Evolutionary conservation across 2,329 filamentous ascomycete species (phyloP).

Genomic region (Fusarium metavorans): DNA sequence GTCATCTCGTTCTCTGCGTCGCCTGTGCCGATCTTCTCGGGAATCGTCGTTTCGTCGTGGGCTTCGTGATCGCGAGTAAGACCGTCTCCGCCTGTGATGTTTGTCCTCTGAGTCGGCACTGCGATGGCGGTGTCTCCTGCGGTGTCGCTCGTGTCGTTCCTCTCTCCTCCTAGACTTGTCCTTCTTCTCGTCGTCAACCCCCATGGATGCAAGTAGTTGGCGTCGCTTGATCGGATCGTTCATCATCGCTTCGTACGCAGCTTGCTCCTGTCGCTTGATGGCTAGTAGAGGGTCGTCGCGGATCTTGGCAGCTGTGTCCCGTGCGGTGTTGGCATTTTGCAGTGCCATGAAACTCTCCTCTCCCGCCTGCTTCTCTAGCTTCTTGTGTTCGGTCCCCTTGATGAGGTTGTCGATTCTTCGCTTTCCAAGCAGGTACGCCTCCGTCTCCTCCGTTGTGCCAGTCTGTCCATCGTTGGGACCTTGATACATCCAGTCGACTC

Average conservation of each 20-base stretch:
- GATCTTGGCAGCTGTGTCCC: conserved; percentile 88
- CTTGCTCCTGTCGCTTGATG: conserved; percentile 92
- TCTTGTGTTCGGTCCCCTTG: conserved; percentile 83
- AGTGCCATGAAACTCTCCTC: conserved; percentile 71
- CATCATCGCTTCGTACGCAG: conserved; percentile 83
- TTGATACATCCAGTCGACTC: conserved; percentile 98
- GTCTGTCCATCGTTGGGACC: conserved; percentile 82
- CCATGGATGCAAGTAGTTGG: conserved; percentile 75
- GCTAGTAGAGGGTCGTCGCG: conserved; percentile 91
- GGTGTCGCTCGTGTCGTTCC: conserved; percentile 52
- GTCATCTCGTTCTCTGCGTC: conserved; percentile 36
- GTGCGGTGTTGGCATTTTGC: conserved; percentile 77
- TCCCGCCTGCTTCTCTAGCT: conserved; percentile 79
- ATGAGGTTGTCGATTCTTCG: conserved; percentile 86
- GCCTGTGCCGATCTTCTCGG: conserved; percentile 45
- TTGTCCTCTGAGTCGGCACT: conserved; percentile 55
- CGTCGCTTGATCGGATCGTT: conserved; percentile 77
- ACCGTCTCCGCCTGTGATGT: conserved; percentile 58
- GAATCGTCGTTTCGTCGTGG: conserved; percentile 50
- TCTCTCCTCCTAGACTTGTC: conserved; percentile 50
- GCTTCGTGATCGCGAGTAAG: conserved; percentile 59
- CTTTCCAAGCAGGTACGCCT: conserved; percentile 93
- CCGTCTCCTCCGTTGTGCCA: conserved; percentile 88
- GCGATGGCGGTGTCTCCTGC: conserved; percentile 58
- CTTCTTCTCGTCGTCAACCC: conserved; percentile 63